phyloP scores from a whole-genome alignment of 1,284 basidiomycete species.

The Cutaneotrichosporon cyanovorans region DNA sequence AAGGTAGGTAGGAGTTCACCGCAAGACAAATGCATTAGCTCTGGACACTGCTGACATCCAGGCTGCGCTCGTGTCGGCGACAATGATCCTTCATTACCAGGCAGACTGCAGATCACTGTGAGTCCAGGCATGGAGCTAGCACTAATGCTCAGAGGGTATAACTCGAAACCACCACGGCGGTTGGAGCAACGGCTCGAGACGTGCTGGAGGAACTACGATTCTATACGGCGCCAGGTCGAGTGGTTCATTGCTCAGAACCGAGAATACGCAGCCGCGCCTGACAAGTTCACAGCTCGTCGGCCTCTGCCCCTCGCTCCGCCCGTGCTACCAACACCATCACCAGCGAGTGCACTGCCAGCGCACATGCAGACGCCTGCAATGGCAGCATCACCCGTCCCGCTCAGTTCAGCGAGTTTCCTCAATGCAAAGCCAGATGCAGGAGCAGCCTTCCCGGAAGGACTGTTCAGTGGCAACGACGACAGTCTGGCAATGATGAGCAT shows the following conservation, averaged over 20 bases:
- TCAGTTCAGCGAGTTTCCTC: slow-evolving; percentile 19
- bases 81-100: slow-evolving; percentile 25
- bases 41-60: slow-evolving; percentile 5
- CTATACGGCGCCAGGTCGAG: slow-evolving; percentile 25
- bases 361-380: slow-evolving; percentile 10
- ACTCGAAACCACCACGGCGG: slow-evolving; percentile 11
- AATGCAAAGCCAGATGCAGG: slow-evolving; percentile 5
- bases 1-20: too few relatives aligned
- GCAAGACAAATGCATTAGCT: not conserved
- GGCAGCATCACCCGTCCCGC: slow-evolving; percentile 22
- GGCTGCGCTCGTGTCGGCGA: slow-evolving; percentile 25
- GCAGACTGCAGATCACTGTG: slow-evolving; percentile 21
- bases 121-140: not conserved
- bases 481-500: slow-evolving; percentile 14
- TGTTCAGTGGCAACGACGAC: slow-evolving; percentile 9
- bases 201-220: slow-evolving; percentile 27
- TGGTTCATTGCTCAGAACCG: slow-evolving; percentile 24
- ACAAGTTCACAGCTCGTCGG: slow-evolving; percentile 18
- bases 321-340: slow-evolving; percentile 15
- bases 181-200: slow-evolving; percentile 19
- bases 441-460: slow-evolving; percentile 2
- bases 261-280: slow-evolving; percentile 14
- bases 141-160: slow-evolving; percentile 10
- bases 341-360: slow-evolving; percentile 7
- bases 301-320: slow-evolving; percentile 16